Evolutionary conservation across 129 eudicot genomes (phyloP).

Genomic region (Flaveria linearis): DNA sequence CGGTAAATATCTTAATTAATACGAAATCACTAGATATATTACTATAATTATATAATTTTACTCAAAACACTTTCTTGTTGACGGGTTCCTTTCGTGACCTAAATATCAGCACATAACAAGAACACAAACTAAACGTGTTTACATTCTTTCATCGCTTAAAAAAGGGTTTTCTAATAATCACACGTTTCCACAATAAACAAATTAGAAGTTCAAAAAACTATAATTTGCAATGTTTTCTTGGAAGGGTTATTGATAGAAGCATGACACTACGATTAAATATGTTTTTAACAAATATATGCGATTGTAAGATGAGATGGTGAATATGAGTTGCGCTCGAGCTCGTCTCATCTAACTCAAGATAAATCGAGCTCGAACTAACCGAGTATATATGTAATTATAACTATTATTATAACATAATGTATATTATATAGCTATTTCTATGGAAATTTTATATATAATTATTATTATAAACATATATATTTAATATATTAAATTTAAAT

Average conservation of each 20-base stretch:
- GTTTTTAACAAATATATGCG: background rate
- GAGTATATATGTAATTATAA: too few relatives aligned
- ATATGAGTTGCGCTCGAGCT: too few relatives aligned
- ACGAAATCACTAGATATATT: background rate
- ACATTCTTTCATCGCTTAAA: background rate
- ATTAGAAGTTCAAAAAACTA: background rate
- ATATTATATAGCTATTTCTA: too few relatives aligned
- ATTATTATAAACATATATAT: too few relatives aligned
- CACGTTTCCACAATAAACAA: background rate
- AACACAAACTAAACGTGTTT: conserved; percentile 25
- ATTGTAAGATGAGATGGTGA: background rate
- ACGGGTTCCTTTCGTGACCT: conserved; percentile 27
- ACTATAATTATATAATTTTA: background rate
- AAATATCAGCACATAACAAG: conserved; percentile 11
- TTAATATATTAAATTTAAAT: too few relatives aligned
- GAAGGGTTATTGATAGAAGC: background rate
- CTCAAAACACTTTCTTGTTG: background rate
- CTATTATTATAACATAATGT: too few relatives aligned
- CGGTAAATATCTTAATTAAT: background rate
- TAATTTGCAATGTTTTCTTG: background rate
- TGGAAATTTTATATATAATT: too few relatives aligned
- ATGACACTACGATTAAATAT: background rate
- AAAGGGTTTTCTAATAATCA: background rate
- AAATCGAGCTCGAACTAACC: too few relatives aligned
- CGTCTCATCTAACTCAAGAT: too few relatives aligned